A percentile compares a stretch with the other conserved stretches of the same genome.
Conservation (phyloP, 1,284 basidiomycete genomes). For the Pulveroboletus sp. region DNA sequence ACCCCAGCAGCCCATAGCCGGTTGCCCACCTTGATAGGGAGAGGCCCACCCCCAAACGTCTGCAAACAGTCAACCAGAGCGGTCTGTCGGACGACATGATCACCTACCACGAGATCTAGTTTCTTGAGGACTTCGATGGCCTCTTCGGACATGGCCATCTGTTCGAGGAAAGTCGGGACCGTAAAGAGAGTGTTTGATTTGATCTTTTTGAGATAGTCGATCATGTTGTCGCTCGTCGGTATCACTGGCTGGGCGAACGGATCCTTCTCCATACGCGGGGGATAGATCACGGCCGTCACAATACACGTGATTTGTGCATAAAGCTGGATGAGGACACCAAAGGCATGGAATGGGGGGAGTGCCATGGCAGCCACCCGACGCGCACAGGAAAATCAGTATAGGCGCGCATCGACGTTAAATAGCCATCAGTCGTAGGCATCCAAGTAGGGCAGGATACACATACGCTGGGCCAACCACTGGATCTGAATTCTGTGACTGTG, state of each 20-base stretch:
- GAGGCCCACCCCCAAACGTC: constrained; percentile 16
- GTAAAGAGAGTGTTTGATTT: background rate
- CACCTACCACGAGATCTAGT: background rate
- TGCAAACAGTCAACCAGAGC: too few species aligned
- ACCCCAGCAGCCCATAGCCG: constrained; percentile 17
- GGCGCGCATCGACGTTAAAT: too few species aligned
- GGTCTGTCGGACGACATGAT: background rate
- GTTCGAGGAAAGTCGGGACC: background rate
- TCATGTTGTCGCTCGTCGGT: too few species aligned
- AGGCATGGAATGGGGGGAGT: constrained; percentile 18
- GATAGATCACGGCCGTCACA: background rate
- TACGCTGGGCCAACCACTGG: too few species aligned
- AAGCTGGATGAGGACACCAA: constrained; percentile 5
- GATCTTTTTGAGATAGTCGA: background rate
- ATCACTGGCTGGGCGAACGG: too few species aligned
- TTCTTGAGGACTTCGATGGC: background rate
- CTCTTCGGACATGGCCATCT: background rate
- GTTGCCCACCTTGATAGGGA: constrained; percentile 18
- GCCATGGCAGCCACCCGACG: constrained; percentile 16
- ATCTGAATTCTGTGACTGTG: too few species aligned
- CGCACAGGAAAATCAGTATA: too few species aligned
- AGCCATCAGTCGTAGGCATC: too few species aligned
- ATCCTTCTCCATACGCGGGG: constrained; percentile 4
- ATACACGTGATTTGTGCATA: constrained; percentile 5
- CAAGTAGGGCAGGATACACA: too few species aligned